Base-by-base conservation (phyloP, 169 alveolate species). In the Cryptosporidium felis region DNA sequence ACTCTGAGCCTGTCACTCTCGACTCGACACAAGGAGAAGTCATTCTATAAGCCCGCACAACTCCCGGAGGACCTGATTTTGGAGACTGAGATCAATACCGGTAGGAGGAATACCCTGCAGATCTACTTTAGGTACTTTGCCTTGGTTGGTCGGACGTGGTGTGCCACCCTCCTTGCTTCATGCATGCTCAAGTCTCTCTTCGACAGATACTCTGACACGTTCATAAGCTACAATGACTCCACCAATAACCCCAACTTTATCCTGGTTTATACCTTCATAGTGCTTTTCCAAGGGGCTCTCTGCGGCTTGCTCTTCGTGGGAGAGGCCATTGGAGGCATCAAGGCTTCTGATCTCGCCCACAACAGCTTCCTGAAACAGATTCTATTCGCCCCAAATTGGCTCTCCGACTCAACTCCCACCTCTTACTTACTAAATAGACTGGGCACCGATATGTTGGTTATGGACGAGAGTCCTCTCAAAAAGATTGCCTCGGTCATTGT, bases 401-500 rank as follows among this genome's bases (percentile, higher is more conserved):
- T 74, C 18, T 74, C 60, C 41, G 85, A 74, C 30, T 74, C 67
- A 16, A 74, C 67, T 6, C 67, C 85, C 18, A 61, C 61, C 4
- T 40, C 51, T 1, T 74, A 53, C 23, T 36, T 74, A 6, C 51
- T 74, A 59, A 74, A 74, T 40, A 74, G 85, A 74, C 53, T 74
- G 3, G 41, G 85, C 26, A 74, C 85, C 3, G 85, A 74, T 58
- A 53, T 74, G 66, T 51, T 74, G 32, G 67, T 74, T 1, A 38
- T 74, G 65, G 85, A 74, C 12, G 85, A 74, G 66, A 30, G 63
- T 10, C 85, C 85, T 16, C 23, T 74, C 10, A 74, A 74, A 36
- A 49, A 42, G n/a, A 74, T 74, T 53, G 85, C 85, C 5, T 74
- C 85, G 2, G 85, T 74, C 2, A 53, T 74, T 36, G 85, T 74